Percentiles rank a stretch among this genome's conserved stretches.
Evolutionary conservation across 148 eudicot genomes (phyloP).

Genomic region (Fagopyrum esculentum): DNA sequence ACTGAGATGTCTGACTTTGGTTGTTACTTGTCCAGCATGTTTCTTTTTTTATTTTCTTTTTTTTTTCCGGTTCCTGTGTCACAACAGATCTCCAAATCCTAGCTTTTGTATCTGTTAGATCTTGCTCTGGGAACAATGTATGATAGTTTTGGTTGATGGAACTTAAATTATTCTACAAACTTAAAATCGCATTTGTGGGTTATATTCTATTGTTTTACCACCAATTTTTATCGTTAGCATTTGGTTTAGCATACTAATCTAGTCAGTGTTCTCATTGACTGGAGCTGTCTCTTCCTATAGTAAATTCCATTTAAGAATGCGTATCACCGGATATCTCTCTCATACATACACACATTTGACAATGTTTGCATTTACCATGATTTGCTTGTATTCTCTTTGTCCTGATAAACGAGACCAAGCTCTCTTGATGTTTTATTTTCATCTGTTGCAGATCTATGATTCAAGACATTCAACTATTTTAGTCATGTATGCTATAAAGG

Average conservation of each 20-base stretch:
- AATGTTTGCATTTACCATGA: neutral
- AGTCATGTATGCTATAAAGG: constrained; percentile 58
- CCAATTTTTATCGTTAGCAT: neutral
- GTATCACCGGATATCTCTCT: neutral
- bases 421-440: neutral
- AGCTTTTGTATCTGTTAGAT: neutral
- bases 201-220: neutral
- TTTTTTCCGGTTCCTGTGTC: neutral
- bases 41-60: neutral
- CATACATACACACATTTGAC: neutral
- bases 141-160: neutral
- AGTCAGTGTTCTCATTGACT: neutral
- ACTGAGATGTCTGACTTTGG: neutral
- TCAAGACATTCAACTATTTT: constrained; percentile 5
- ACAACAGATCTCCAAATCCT: neutral
- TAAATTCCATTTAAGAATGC: no score
- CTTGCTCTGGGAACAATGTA: neutral
- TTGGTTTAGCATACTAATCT: neutral
- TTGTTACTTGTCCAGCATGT: neutral
- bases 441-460: constrained; percentile 18
- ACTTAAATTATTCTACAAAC: neutral
- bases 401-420: neutral
- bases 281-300: neutral
- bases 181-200: neutral
- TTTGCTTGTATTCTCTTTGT: neutral